A percentile compares a stretch with the other conserved stretches of the same genome.
phyloP scores from a whole-genome alignment of 129 eudicot species.

The Flaveria linearis region DNA sequence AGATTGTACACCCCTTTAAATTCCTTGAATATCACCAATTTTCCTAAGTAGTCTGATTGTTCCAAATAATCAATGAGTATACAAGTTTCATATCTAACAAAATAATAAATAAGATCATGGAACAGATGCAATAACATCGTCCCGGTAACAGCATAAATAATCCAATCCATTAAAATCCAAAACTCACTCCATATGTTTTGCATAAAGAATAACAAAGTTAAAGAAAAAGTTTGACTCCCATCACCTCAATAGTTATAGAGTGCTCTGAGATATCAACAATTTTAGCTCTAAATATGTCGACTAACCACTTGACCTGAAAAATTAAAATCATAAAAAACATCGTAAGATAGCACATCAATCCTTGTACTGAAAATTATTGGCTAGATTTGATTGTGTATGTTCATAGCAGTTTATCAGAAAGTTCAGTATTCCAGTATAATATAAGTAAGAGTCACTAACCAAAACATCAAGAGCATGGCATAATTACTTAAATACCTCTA shows the following conservation, averaged over 20 bases:
- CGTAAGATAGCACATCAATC: conserved; percentile 14
- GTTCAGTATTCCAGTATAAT: neutral
- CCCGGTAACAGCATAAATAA: conserved; percentile 5
- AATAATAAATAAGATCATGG: neutral
- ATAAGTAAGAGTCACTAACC: neutral
- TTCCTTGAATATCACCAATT: neutral
- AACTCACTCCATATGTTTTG: conserved; percentile 19
- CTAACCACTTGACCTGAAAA: conserved; percentile 88
- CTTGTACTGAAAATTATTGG: conserved; percentile 5
- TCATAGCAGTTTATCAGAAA: conserved; percentile 2
- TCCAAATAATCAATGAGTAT: neutral
- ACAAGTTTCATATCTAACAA: conserved; percentile 1
- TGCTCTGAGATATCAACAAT: conserved; percentile 89
- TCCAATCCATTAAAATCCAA: conserved; percentile 21
- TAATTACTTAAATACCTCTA: conserved; percentile 51
- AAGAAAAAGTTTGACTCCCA: neutral
- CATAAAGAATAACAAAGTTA: neutral
- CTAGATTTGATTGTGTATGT: conserved; percentile 6
- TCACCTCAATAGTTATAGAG: conserved; percentile 82
- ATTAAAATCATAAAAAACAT: conserved; percentile 13
- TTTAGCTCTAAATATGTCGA: conserved; percentile 83
- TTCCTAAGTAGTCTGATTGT: neutral
- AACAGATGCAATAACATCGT: neutral
- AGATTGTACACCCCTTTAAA: neutral
- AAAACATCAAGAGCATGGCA: conserved; percentile 11